Base-by-base conservation (phyloP, 805 yeast species). In the Cyberlindnera xylosilytica region DNA sequence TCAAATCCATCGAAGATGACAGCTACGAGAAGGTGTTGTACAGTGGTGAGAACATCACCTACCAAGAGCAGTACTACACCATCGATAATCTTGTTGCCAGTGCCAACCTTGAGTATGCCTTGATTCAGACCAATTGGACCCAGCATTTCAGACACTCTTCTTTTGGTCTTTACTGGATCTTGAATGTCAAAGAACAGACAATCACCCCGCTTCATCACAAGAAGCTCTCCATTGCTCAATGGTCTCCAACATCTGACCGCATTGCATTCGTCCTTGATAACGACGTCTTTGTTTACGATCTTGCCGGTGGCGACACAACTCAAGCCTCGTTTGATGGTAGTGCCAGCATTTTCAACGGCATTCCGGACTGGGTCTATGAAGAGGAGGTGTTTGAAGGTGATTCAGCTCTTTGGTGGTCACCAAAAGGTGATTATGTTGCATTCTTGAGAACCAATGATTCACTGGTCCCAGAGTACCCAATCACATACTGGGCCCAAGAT, bases 341-440 rank as follows among this genome's bases (percentile, higher is more conserved):
- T 26, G 72, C 69, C 1, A 72, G 78, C 49, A 69, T 87, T 7
- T 87, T 88, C 64, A 84, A 89, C 58, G 97, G 96, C 2, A 81
- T 82, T 47, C 95, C 96, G 0, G 96, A 88, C 58, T 88, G 97
- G 97, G 95, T 87, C 7, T 88, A 88, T 53, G 97, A 89, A 57
- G 97, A 88, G 52, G 97, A 88, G 62, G 93, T 88, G 1, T 73
- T 85, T 40, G 79, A 77, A 27, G 73, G 77, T 19, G 88, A 82
- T 52, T 64, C 72, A 18, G 87, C 90, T 1, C 51, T 87, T 36
- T 88, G 95, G 95, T 89, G 96, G 96, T 83, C 95, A 5, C 87
- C 87, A 8, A 62, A 69, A 32, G 89, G 91, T 11, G 65, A 73
- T n/a, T 73, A 69, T 52, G 58, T 89, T 34, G 74, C 88, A 0